Conservation (phyloP, 805 yeast species). For the Tetrapisispora arboricola region DNA sequence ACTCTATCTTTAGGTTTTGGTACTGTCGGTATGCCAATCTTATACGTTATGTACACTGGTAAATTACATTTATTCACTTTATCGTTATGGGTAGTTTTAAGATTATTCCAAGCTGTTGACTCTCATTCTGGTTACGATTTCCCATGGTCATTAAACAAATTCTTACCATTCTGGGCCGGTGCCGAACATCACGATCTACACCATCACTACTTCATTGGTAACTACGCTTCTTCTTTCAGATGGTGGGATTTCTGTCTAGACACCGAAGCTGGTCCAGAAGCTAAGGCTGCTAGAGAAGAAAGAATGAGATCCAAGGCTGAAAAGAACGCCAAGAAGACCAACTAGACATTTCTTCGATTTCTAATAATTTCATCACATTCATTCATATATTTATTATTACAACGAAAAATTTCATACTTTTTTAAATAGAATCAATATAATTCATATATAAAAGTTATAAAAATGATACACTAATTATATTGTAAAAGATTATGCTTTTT, state of each 20-base stretch:
- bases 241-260: constrained; percentile 87
- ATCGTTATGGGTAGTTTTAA: constrained; percentile 73
- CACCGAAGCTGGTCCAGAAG: constrained; percentile 85
- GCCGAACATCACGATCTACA: constrained; percentile 98
- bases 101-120: constrained; percentile 94
- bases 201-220: constrained; percentile 92
- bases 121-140: constrained; percentile 97
- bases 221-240: constrained; percentile 89
- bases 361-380: neutral
- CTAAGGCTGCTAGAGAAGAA: constrained; percentile 62
- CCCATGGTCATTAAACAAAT: constrained; percentile 91
- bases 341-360: neutral
- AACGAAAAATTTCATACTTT: neutral
- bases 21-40: constrained; percentile 89
- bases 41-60: constrained; percentile 67
- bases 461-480: neutral
- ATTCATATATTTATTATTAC: constrained; percentile 1
- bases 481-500: neutral
- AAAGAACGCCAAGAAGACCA: constrained; percentile 29
- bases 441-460: neutral
- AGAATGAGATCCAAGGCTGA: constrained; percentile 50
- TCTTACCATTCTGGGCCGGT: constrained; percentile 96
- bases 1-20: constrained; percentile 87
- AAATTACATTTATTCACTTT: constrained; percentile 84
- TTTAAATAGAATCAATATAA: constrained; percentile 1